Percentiles rank a stretch among this genome's conserved stretches.
phyloP scores from a whole-genome alignment of 768 basidiomycete genomes.

The Polyporus arcularius region DNA sequence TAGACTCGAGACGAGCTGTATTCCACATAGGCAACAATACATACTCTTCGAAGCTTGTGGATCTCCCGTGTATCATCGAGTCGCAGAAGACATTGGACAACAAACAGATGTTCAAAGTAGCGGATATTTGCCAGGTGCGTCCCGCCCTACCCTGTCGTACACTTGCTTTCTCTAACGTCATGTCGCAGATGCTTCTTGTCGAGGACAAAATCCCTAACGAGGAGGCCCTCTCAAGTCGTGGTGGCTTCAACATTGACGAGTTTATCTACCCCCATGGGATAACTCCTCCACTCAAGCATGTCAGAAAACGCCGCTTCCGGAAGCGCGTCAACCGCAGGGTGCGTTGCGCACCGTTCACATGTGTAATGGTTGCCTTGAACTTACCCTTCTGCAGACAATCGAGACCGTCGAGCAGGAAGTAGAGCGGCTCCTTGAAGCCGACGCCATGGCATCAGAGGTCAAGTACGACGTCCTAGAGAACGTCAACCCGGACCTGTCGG shows the following conservation, averaged over 20 bases:
- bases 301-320: conserved; percentile 88
- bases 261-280: conserved; percentile 98
- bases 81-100: conserved; percentile 95
- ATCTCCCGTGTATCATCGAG: conserved; percentile 92
- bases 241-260: conserved; percentile 86
- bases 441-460: conserved; percentile 71
- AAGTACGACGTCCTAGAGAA: conserved; percentile 87
- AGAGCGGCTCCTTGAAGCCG: conserved; percentile 80
- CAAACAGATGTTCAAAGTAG: conserved; percentile 98
- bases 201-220: conserved; percentile 75
- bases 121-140: conserved; percentile 93
- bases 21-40: conserved; percentile 82
- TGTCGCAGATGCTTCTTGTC: conserved; percentile 84
- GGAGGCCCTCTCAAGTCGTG: conserved; percentile 59
- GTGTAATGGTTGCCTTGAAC: not conserved
- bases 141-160: not conserved
- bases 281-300: conserved; percentile 89
- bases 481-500: conserved; percentile 87
- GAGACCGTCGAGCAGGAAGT: conserved; percentile 95
- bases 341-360: conserved; percentile 24
- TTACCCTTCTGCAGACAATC: conserved; percentile 61
- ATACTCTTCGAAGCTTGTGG: conserved; percentile 92
- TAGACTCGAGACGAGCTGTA: conserved; percentile 88
- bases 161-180: not conserved
- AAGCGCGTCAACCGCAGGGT: conserved; percentile 86